Percentiles rank a stretch among this genome's conserved stretches.
These are phyloP conservation scores for Xylariaceae sp. DNA, from an alignment of 2,329 filamentous ascomycete genomes.

Conservation along the genomic window DNA sequence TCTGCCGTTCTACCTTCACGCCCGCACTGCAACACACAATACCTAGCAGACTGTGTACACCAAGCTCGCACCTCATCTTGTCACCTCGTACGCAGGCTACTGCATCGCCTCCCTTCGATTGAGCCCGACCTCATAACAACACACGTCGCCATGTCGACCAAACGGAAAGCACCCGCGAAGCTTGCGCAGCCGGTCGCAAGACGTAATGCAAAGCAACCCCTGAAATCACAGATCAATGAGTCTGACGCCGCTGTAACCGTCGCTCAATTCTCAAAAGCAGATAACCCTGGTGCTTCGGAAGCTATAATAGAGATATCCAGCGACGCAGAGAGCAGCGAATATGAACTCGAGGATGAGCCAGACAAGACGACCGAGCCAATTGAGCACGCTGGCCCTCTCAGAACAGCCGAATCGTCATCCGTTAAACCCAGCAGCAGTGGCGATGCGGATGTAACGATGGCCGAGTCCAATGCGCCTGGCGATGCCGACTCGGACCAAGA, in stretches of 20 bases:
- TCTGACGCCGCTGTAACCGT: conserved; percentile 53
- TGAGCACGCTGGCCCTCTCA: conserved; percentile 5
- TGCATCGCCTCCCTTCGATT: too few species aligned
- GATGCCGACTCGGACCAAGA: conserved; percentile 47
- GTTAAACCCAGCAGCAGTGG: conserved; percentile 25
- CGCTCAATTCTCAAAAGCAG: conserved; percentile 38
- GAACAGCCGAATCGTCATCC: conserved; percentile 17
- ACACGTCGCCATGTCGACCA: conserved; percentile 50
- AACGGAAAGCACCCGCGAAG: conserved; percentile 58
- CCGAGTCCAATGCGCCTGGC: conserved; percentile 26
- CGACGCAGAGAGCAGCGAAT: conserved; percentile 48
- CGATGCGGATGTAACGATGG: conserved; percentile 30
- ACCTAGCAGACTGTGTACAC: too few species aligned
- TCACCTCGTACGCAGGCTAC: too few species aligned
- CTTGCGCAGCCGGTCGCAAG: conserved; percentile 55
- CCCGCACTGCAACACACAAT: too few species aligned
- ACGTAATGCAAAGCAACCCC: conserved; percentile 49
- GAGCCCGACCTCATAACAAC: too few species aligned
- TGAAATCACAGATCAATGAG: conserved; percentile 56
- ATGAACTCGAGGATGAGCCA: conserved; percentile 41
- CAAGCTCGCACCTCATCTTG: too few species aligned
- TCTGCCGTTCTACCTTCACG: too few species aligned
- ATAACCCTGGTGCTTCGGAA: conserved; percentile 28
- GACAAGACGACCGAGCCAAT: conserved; percentile 32
- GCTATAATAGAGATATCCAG: conserved; percentile 58